Evolutionary conservation across 306 rosid genomes (phyloP).

Genomic region (Quercus robur): DNA sequence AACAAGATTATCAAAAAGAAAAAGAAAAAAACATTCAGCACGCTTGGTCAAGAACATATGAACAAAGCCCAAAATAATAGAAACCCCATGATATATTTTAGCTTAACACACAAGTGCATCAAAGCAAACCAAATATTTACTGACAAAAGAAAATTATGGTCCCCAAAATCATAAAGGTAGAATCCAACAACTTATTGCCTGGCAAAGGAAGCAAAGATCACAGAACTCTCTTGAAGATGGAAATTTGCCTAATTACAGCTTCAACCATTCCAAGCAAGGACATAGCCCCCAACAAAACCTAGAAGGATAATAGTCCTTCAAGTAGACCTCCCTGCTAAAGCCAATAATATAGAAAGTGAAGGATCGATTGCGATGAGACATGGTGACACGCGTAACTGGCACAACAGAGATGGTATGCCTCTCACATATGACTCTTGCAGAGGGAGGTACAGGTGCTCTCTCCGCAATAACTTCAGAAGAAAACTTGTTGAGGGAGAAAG

Average conservation of each 20-base stretch:
- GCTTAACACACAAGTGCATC: background rate
- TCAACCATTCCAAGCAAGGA: constrained; percentile 96
- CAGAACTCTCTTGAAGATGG: background rate
- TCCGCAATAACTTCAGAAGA: constrained; percentile 92
- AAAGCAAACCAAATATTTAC: background rate
- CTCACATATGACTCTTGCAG: constrained; percentile 87
- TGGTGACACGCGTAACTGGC: constrained; percentile 84
- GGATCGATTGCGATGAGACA: constrained; percentile 57
- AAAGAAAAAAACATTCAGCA: background rate
- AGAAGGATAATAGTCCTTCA: constrained; percentile 86
- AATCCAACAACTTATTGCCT: background rate
- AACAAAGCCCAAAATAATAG: background rate
- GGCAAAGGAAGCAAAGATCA: background rate
- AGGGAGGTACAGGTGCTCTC: constrained; percentile 61
- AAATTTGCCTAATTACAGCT: constrained; percentile 36
- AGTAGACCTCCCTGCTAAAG: constrained; percentile 70
- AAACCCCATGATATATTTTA: background rate
- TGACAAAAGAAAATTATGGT: background rate
- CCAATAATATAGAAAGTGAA: constrained; percentile 92
- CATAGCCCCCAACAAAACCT: constrained; percentile 93
- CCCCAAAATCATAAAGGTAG: background rate
- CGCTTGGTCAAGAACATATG: background rate
- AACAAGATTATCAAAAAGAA: too few relatives aligned
- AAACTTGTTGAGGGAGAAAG: constrained; percentile 71
- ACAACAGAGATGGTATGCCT: constrained; percentile 85